Conservation (phyloP, 2,329 filamentous ascomycete genomes). For the Talaromyces funiculosus region DNA sequence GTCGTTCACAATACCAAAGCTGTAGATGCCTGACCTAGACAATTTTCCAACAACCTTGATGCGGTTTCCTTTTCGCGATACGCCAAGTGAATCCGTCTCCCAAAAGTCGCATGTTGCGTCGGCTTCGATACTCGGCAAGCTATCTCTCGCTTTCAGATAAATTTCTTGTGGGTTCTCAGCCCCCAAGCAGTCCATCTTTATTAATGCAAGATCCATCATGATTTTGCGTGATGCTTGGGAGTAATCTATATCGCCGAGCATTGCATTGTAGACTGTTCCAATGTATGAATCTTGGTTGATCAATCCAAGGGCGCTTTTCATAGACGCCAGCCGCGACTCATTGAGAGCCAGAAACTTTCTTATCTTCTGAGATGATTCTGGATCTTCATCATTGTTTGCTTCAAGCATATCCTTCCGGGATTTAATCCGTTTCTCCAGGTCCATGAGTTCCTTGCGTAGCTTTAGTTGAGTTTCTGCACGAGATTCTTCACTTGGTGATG, state of each 20-base stretch:
- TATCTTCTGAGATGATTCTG: not conserved
- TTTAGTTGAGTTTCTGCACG: not conserved
- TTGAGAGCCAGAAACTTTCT: not conserved
- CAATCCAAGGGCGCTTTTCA: not conserved
- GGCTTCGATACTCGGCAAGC: not conserved
- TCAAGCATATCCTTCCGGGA: not conserved
- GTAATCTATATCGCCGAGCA: not conserved
- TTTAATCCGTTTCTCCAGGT: not conserved
- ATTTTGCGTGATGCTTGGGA: not conserved
- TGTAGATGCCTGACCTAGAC: not conserved
- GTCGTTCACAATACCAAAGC: not conserved
- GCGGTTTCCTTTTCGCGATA: not conserved
- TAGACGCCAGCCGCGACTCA: not conserved
- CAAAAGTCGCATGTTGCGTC: not conserved
- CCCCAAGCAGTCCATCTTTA: not conserved
- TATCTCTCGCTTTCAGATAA: no score
- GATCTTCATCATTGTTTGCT: not conserved
- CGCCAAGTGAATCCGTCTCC: not conserved
- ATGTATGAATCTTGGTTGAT: not conserved
- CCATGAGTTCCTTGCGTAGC: not conserved
- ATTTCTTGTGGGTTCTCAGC: not conserved
- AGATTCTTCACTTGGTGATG: not conserved
- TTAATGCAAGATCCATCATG: constrained; percentile 2
- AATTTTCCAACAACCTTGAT: not conserved
- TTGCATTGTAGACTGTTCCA: not conserved